Evolutionary conservation across 129 eudicot species (phyloP), one percentile per base, ranked within the genome.

Genomic region (Arctium minus): DNA sequence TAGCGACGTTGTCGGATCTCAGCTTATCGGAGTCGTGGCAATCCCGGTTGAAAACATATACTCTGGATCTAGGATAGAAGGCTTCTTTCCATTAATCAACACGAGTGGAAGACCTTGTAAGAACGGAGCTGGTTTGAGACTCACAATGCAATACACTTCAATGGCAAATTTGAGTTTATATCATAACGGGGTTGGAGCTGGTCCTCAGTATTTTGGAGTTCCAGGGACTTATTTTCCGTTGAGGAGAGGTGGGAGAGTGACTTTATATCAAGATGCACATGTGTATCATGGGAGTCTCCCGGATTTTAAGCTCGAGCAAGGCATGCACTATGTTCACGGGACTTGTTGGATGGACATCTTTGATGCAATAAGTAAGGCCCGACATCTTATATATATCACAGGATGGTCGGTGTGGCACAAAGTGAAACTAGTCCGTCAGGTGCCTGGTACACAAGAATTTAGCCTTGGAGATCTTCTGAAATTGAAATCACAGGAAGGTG

Each of bases 361-460:
- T 86, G 92, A 93, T 68, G 94, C 99, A 74, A 93, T 96, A 78
- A 88, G 98, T n/a, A 91, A 91, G 72, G 99, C 99, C 18, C 91
- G 89, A 1, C 87, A 92, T 37, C 80, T 96, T 85, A 80, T 96
- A 4, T 96, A 96, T 79, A 92, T 96, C 64, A 89, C 99, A 18
- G 99, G 99, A 37, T 96, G 99, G 99, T 96, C 99, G 6, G 96
- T 96, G 44, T 96, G 99, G 99, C 97, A 93, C 77, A 89, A 90
- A 64, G 99, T 96, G 70, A 91, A 87, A 83, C 84, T 96, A 32
- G 89, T 96, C 17, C 88, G 99, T 68, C 96, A 92, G 79, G 84
- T 75, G 9, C 72, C 75, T 40, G 76, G 72, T 37, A 74, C 88
- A 10, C 70, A 74, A 15, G 92, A 81, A 64, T 88, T 88, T 87